Evolutionary conservation across 805 yeast genomes (phyloP).

Genomic region (Starmerella vitae): DNA sequence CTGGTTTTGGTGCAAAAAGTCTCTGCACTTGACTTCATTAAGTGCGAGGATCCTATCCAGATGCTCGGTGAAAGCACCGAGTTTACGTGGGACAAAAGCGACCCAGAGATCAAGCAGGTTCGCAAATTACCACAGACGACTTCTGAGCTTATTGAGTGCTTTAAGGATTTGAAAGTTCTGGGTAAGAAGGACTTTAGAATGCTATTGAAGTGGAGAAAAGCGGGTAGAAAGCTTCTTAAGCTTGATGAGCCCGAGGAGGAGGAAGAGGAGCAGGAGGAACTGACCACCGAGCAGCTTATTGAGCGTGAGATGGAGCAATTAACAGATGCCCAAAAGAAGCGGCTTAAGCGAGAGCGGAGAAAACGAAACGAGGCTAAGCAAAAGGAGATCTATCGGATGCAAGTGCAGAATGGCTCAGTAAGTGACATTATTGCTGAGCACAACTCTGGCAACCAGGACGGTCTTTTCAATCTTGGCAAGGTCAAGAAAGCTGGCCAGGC

Average conservation of each 20-base stretch:
- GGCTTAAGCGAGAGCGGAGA: conserved; percentile 68
- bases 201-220: conserved; percentile 76
- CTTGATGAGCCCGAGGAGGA: conserved; percentile 40
- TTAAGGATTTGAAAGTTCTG: conserved; percentile 82
- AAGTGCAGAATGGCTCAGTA: conserved; percentile 91
- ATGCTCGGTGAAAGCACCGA: conserved; percentile 60
- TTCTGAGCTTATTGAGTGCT: conserved; percentile 62
- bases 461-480: conserved; percentile 66
- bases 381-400: conserved; percentile 79
- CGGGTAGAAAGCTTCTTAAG: conserved; percentile 66
- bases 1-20: conserved; percentile 53
- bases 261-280: conserved; percentile 43
- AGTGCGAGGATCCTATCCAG: conserved; percentile 68
- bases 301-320: conserved; percentile 71
- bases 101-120: conserved; percentile 59
- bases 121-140: conserved; percentile 66
- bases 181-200: conserved; percentile 88
- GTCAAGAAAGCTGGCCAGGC: conserved; percentile 82
- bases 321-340: conserved; percentile 54
- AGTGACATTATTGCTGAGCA: conserved; percentile 90
- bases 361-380: conserved; percentile 70
- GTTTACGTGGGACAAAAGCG: conserved; percentile 47
- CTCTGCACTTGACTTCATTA: conserved; percentile 69
- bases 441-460: conserved; percentile 51
- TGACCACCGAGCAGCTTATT: conserved; percentile 71